phyloP scores from a whole-genome alignment of 257 asterid genomes.

The Solanum tacnaense region DNA sequence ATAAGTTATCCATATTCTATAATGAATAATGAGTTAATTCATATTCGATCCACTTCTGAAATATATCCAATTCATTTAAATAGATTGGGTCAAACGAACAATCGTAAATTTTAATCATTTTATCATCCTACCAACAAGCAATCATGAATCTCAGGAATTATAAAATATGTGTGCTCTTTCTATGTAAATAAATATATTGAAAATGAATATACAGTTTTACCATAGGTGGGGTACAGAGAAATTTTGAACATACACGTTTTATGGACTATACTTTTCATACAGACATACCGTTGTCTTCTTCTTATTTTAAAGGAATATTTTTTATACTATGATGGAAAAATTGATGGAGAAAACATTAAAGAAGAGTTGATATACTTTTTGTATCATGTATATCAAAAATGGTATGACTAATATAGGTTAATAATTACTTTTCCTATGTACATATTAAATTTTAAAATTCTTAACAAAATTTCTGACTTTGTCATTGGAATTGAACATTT shows the following conservation, averaged over 20 bases:
- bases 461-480: not conserved
- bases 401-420: not conserved
- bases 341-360: not conserved
- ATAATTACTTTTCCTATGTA: no score
- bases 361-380: no score
- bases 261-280: not conserved
- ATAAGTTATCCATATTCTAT: not conserved
- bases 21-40: not conserved
- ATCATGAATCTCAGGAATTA: not conserved
- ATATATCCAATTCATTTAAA: not conserved
- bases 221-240: not conserved
- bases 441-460: no score
- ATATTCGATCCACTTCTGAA: not conserved
- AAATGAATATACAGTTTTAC: not conserved
- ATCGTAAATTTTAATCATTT: not conserved
- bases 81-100: not conserved
- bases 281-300: not conserved
- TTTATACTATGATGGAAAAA: not conserved
- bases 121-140: not conserved
- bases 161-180: not conserved
- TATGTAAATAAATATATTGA: not conserved
- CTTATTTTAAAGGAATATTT: not conserved
- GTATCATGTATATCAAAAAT: not conserved
- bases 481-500: not conserved
- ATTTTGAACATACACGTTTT: not conserved